Conservation (phyloP, 2,329 filamentous ascomycete genomes). For the Ilyonectria mors-panacis region DNA sequence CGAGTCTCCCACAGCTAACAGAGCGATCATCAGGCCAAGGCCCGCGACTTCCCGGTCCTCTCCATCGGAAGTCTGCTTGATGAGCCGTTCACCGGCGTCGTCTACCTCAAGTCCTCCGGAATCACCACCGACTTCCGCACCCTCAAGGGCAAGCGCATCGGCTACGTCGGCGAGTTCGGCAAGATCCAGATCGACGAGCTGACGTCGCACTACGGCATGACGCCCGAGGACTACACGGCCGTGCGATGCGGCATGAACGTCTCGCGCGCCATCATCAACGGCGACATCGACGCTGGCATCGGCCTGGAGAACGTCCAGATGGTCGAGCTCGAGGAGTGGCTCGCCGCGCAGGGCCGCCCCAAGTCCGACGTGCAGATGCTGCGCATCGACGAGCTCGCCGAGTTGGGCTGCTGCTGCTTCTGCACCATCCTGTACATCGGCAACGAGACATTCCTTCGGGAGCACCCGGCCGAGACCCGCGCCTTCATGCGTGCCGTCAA, state of each 20-base stretch:
- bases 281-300: conserved; percentile 81
- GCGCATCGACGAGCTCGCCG: conserved; percentile 84
- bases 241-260: conserved; percentile 88
- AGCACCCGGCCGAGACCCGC: conserved; percentile 75
- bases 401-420: conserved; percentile 88
- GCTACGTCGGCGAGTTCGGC: conserved; percentile 86
- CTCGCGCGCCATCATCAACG: conserved; percentile 80
- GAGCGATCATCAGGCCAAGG: conserved; percentile 71
- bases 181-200: conserved; percentile 89
- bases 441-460: conserved; percentile 78
- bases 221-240: conserved; percentile 80
- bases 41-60: conserved; percentile 79
- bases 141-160: conserved; percentile 82
- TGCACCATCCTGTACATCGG: conserved; percentile 86
- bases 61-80: conserved; percentile 84
- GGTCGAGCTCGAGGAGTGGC: conserved; percentile 86
- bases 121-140: conserved; percentile 83
- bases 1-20: conserved; percentile 7
- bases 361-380: conserved; percentile 83
- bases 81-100: conserved; percentile 84
- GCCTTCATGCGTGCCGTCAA: conserved; percentile 82
- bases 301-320: conserved; percentile 88
- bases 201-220: conserved; percentile 83
- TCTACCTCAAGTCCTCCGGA: conserved; percentile 81
- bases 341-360: conserved; percentile 72